These are phyloP conservation scores for Peronospora destructor DNA, from an alignment of 352 stramenopile genomes.

Conservation along the genomic window DNA sequence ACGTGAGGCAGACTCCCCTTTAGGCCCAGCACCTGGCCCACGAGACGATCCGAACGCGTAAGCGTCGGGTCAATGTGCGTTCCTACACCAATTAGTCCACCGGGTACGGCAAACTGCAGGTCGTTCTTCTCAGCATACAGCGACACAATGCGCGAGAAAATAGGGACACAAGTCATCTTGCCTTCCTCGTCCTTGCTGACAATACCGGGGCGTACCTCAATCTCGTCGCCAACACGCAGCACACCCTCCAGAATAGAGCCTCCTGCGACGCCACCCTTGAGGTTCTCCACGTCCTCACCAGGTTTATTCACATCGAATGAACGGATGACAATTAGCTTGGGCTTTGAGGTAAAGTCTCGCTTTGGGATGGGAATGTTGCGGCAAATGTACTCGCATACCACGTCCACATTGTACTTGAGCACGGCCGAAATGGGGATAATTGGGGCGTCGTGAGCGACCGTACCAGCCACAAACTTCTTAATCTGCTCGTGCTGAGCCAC, in stretches of 20 bases:
- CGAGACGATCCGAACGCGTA: slow-evolving; percentile 97
- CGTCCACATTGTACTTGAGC: slow-evolving; percentile 99
- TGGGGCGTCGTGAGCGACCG: slow-evolving; percentile 92
- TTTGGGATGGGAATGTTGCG: slow-evolving; percentile 97
- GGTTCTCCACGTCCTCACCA: slow-evolving; percentile 95
- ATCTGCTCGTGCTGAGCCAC: slow-evolving; percentile 97
- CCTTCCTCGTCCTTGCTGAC: slow-evolving; percentile 97
- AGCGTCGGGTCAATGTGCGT: slow-evolving; percentile 99
- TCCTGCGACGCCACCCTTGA: slow-evolving; percentile 91
- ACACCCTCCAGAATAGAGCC: slow-evolving; percentile 96
- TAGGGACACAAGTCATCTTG: slow-evolving; percentile 91
- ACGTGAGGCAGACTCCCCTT: slow-evolving; percentile 97
- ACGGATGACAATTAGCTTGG: slow-evolving; percentile 99
- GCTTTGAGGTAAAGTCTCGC: slow-evolving; percentile 96
- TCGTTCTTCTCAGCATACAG: slow-evolving; percentile 99
- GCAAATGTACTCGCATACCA: slow-evolving; percentile 99
- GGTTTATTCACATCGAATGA: slow-evolving; percentile 99
- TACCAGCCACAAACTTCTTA: slow-evolving; percentile 87
- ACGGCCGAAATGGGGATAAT: slow-evolving; percentile 99
- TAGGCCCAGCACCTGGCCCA: slow-evolving; percentile 96
- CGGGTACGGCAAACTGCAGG: slow-evolving; percentile 97
- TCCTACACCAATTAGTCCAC: slow-evolving; percentile 98
- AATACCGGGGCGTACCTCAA: slow-evolving; percentile 98
- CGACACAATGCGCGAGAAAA: slow-evolving; percentile 92
- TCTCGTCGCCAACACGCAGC: slow-evolving; percentile 95